These are phyloP conservation scores for Capillidium rhysosporum DNA, from an alignment of 371 early-diverging fungal genomes.

Conservation along the genomic window DNA sequence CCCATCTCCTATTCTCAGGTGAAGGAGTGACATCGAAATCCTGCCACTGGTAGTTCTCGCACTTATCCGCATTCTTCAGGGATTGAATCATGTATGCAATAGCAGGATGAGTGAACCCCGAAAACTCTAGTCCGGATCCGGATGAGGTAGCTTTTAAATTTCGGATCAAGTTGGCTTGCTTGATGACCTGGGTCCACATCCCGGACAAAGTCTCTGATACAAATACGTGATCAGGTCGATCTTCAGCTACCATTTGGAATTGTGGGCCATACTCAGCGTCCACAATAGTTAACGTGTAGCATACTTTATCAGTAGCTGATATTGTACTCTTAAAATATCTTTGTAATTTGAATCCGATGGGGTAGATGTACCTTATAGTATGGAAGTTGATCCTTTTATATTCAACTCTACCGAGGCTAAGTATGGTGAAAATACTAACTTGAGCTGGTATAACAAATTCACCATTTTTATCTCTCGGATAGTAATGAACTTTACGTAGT, in stretches of 20 bases:
- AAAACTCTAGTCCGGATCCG: conserved; percentile 79
- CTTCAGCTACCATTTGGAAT: neutral
- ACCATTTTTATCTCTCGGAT: conserved; percentile 33
- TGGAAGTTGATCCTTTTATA: conserved; percentile 67
- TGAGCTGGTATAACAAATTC: conserved; percentile 54
- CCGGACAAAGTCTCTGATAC: conserved; percentile 62
- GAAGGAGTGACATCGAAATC: conserved; percentile 20
- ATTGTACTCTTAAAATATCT: conserved; percentile 17
- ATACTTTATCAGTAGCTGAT: neutral
- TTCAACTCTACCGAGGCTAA: conserved; percentile 51
- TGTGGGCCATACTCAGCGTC: neutral
- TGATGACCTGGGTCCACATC: conserved; percentile 73
- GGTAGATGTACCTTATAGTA: conserved; percentile 78
- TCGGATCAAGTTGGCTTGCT: conserved; percentile 50
- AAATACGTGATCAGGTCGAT: neutral
- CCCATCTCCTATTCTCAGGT: neutral
- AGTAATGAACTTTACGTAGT: neutral
- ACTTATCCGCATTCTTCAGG: conserved; percentile 45
- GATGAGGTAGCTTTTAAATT: conserved; percentile 58
- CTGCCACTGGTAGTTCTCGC: conserved; percentile 49
- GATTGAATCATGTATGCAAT: conserved; percentile 82
- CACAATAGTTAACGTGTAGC: neutral
- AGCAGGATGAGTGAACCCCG: conserved; percentile 72
- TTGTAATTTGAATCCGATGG: conserved; percentile 59
- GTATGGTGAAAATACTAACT: conserved; percentile 60